Evolutionary conservation across 768 basidiomycete genomes (phyloP).

Genomic region (Boletales sp.): DNA sequence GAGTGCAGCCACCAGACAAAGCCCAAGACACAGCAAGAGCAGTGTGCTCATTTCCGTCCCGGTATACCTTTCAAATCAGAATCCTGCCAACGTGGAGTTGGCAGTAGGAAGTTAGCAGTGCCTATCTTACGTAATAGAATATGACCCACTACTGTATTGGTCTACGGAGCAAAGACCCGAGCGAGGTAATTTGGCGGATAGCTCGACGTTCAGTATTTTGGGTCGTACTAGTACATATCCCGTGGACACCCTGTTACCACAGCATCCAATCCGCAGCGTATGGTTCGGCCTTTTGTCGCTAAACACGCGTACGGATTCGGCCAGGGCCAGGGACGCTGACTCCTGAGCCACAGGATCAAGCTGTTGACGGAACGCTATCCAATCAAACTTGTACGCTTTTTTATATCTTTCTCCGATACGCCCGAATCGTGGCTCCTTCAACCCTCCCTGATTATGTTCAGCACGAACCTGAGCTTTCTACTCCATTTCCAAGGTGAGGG

Average conservation of each 20-base stretch:
- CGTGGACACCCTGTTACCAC: too few relatives aligned
- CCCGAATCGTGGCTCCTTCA: background rate
- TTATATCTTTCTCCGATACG: slow-evolving; percentile 1
- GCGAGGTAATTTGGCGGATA: background rate
- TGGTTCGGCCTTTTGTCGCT: too few relatives aligned
- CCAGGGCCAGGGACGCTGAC: background rate
- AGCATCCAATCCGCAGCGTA: too few relatives aligned
- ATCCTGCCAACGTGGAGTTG: background rate
- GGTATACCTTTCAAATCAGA: background rate
- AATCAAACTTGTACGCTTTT: slow-evolving; percentile 8
- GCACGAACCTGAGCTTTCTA: too few relatives aligned
- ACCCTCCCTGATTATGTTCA: too few relatives aligned
- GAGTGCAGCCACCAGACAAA: slow-evolving; percentile 8
- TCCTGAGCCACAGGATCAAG: background rate
- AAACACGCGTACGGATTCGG: background rate
- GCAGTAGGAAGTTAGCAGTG: too few relatives aligned
- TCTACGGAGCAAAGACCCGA: too few relatives aligned
- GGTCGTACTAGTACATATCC: too few relatives aligned
- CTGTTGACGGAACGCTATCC: slow-evolving; percentile 1
- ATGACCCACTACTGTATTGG: too few relatives aligned
- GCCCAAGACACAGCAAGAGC: slow-evolving; percentile 14
- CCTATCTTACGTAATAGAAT: background rate
- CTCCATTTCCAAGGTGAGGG: too few relatives aligned
- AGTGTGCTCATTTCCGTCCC: slow-evolving; percentile 11
- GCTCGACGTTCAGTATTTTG: too few relatives aligned